Conservation (phyloP, 2,329 filamentous ascomycete genomes). For the Simplicillium aogashimaense region DNA sequence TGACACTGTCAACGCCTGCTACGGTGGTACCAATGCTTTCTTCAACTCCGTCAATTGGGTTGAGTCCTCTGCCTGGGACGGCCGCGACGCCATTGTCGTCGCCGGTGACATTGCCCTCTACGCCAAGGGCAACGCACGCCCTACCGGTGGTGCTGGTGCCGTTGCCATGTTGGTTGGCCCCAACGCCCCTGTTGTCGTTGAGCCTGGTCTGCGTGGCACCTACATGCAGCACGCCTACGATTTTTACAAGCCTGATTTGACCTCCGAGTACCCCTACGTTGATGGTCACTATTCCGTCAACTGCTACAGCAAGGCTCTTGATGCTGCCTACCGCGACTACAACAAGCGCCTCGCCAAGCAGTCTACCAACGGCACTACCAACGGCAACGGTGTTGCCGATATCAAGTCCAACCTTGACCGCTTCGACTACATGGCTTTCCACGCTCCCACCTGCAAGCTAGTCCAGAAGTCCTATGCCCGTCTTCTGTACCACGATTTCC, state of each 20-base stretch:
- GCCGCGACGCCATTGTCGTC: conserved; percentile 69
- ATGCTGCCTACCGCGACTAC: conserved; percentile 74
- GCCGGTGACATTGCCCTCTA: conserved; percentile 79
- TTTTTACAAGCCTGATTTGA: conserved; percentile 84
- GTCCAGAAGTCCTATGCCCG: conserved; percentile 79
- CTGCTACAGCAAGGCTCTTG: conserved; percentile 75
- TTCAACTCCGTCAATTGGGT: conserved; percentile 82
- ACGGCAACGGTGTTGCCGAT: conserved; percentile 38
- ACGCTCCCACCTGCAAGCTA: conserved; percentile 79
- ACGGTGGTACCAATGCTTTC: conserved; percentile 75
- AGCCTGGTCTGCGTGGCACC: conserved; percentile 68
- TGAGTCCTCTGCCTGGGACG: conserved; percentile 81
- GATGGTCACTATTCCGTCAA: conserved; percentile 75
- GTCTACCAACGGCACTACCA: conserved; percentile 40
- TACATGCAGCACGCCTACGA: conserved; percentile 82
- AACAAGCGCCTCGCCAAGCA: conserved; percentile 58
- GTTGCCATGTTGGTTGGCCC: conserved; percentile 74
- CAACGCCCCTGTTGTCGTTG: conserved; percentile 64
- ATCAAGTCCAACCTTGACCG: conserved; percentile 61
- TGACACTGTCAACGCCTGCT: conserved; percentile 78
- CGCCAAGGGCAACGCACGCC: conserved; percentile 72
- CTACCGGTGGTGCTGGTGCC: conserved; percentile 70
- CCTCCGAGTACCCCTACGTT: conserved; percentile 79
- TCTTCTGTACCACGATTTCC: conserved; percentile 78
- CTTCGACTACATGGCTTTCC: conserved; percentile 78